phyloP scores from a whole-genome alignment of 2,329 filamentous ascomycete species.

The Diaporthe vaccinii region DNA sequence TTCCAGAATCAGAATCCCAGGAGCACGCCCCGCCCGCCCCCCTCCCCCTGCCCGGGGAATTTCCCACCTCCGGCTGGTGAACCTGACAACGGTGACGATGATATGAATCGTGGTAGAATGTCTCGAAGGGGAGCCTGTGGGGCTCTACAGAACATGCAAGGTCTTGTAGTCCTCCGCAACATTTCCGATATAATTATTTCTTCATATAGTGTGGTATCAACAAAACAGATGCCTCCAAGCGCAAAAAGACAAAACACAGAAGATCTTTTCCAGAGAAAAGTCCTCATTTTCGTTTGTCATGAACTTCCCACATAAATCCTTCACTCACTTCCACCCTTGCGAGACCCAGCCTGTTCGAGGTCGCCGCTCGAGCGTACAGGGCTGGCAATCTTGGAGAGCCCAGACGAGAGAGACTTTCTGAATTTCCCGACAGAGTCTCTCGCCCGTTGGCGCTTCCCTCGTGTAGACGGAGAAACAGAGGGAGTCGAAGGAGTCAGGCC shows the following conservation, averaged over 20 bases:
- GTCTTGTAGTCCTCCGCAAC: not conserved
- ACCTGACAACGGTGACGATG: not conserved
- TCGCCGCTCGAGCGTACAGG: constrained; percentile 25
- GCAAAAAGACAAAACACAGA: not conserved
- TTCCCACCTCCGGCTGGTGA: not conserved
- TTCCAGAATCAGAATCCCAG: not conserved
- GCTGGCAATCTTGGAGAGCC: constrained; percentile 30
- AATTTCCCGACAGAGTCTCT: constrained; percentile 35
- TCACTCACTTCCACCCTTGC: not conserved
- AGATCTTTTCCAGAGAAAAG: not conserved
- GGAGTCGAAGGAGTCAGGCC: constrained; percentile 12
- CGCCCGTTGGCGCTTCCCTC: constrained; percentile 34
- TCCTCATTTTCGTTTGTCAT: not conserved
- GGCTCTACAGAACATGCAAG: not conserved
- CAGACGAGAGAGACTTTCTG: constrained; percentile 22
- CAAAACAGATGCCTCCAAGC: not conserved
- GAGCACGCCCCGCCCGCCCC: no score
- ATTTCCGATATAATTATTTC: not conserved
- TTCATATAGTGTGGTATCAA: constrained; percentile 9
- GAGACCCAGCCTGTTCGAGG: not conserved
- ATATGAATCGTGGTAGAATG: no score
- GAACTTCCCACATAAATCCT: not conserved
- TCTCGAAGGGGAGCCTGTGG: not conserved
- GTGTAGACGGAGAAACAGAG: constrained; percentile 14
- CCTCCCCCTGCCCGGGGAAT: not conserved